Base-by-base conservation (phyloP, 2,329 filamentous ascomycete species). In the Cercospora zeina region DNA sequence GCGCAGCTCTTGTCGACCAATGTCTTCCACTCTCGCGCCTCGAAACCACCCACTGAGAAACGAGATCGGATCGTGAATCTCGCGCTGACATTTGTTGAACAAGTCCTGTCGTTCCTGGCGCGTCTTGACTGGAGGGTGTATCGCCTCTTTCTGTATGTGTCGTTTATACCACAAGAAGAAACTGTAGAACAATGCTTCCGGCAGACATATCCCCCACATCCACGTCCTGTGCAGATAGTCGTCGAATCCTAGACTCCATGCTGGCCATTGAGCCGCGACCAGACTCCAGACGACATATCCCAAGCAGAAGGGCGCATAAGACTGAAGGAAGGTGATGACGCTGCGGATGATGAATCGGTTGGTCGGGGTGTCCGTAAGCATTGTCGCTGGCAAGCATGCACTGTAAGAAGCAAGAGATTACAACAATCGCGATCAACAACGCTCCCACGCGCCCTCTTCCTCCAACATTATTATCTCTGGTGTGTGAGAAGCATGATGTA, bases 11-110 rank as follows among this genome's bases (percentile, higher is more conserved):
- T 89, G 86, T n/a, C 82, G 78, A 49, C 81, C 79, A 59, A 91
- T 85, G 34, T 87, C 85, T 16, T 77, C 72, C 1, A 78, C 61
- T 9, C 81, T 77, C 1, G 87, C 84, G 33, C 83, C 84, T n/a
- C 86, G 77, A 66, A 90, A 89, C 88, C 88, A 91, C 63, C 80
- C 79, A 54, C 77, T 79, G 45, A 91, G 66, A 69, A 88, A 90
- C 21, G 74, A 73, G 58, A 84, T 82, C 0, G 79, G 76, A 64
- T 86, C 81, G 0, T 82, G 77, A 3, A 88, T 79, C 67, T 82
- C 84, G 33, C 76, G 76, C 62, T 82, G 77, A 73, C 85, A 86
- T 39, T 80, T 80, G 55, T 80, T 74, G 70, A 89, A 88, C 2
- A 90, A 75, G 1, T 73, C 78, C 45, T 77, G 75, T 24, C 88